phyloP scores from a whole-genome alignment of 352 stramenopile species.

The Phytophthora fragariae region DNA sequence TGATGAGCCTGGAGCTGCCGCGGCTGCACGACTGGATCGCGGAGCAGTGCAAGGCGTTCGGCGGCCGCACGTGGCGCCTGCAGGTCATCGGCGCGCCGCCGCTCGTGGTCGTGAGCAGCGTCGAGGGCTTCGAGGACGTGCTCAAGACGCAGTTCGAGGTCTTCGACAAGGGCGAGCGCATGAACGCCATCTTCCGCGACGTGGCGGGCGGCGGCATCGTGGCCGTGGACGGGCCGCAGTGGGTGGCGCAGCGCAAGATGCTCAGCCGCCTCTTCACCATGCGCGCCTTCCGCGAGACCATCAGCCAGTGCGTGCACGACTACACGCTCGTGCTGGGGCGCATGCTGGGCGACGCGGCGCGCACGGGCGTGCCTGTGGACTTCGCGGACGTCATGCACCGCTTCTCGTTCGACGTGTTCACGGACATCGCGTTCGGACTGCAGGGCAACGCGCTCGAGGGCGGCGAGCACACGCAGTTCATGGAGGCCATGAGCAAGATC shows the following conservation, averaged over 20 bases:
- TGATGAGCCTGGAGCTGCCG: constrained; percentile 48
- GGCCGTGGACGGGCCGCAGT: constrained; percentile 54
- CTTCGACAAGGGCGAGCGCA: constrained; percentile 67
- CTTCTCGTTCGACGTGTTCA: constrained; percentile 68
- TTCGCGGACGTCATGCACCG: constrained; percentile 52
- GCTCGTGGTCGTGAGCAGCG: constrained; percentile 46
- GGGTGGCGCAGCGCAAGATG: constrained; percentile 68
- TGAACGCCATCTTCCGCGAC: constrained; percentile 52
- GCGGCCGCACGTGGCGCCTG: constrained; percentile 49
- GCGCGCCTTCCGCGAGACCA: constrained; percentile 46
- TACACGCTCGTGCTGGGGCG: constrained; percentile 43
- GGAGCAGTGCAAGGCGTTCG: constrained; percentile 49
- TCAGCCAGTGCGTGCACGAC: constrained; percentile 48
- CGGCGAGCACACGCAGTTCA: constrained; percentile 55
- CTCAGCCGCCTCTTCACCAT: constrained; percentile 85
- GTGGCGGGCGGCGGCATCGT: constrained; percentile 69
- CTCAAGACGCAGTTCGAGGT: constrained; percentile 70
- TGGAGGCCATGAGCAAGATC: constrained; percentile 48
- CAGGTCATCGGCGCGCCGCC: constrained; percentile 44
- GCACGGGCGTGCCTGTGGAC: constrained; percentile 30
- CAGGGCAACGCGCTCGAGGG: constrained; percentile 52
- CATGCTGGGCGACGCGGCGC: constrained; percentile 26
- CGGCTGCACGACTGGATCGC: constrained; percentile 58
- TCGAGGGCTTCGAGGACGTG: constrained; percentile 53
- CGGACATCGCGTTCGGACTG: constrained; percentile 62